Percentiles rank a stretch among this genome's conserved stretches.
phyloP scores from a whole-genome alignment of 495 filamentous ascomycete genomes.

The Oidiodendron maius region DNA sequence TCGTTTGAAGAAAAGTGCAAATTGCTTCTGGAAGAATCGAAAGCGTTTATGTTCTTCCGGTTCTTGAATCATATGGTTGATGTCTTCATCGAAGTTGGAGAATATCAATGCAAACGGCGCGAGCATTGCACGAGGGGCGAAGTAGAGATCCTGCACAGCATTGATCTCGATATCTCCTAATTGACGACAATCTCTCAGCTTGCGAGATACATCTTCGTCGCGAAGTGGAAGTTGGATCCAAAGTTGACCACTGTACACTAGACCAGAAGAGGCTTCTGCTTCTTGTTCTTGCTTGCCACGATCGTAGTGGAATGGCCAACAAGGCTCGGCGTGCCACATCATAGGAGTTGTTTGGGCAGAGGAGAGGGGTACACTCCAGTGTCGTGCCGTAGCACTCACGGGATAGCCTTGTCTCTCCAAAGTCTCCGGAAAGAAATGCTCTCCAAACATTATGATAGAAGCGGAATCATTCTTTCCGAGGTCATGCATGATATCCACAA shows the following conservation, averaged over 20 bases:
- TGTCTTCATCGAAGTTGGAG: not conserved
- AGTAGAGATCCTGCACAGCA: conserved; percentile 2
- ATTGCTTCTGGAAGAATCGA: not conserved
- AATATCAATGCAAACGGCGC: conserved; percentile 2
- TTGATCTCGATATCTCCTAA: not conserved
- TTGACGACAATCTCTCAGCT: not conserved
- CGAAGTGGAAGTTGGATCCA: not conserved
- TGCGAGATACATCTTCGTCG: not conserved
- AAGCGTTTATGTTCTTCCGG: not conserved
- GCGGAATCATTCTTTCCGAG: not conserved
- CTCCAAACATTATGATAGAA: not conserved
- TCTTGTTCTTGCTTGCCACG: not conserved
- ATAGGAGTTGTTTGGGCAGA: not conserved
- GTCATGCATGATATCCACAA: not conserved
- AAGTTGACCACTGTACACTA: not conserved
- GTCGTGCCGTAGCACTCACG: not conserved
- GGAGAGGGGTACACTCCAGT: not conserved
- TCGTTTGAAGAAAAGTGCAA: not conserved
- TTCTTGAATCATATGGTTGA: not conserved
- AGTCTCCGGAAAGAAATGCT: conserved; percentile 2
- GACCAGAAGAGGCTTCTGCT: no score
- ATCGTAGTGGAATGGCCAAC: conserved; percentile 1
- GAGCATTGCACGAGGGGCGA: not conserved
- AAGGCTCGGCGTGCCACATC: not conserved
- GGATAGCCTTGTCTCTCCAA: not conserved